These are phyloP conservation scores for Conoideocrella luteorostrata DNA, from an alignment of 2,329 filamentous ascomycete genomes.

Conservation along the genomic window DNA sequence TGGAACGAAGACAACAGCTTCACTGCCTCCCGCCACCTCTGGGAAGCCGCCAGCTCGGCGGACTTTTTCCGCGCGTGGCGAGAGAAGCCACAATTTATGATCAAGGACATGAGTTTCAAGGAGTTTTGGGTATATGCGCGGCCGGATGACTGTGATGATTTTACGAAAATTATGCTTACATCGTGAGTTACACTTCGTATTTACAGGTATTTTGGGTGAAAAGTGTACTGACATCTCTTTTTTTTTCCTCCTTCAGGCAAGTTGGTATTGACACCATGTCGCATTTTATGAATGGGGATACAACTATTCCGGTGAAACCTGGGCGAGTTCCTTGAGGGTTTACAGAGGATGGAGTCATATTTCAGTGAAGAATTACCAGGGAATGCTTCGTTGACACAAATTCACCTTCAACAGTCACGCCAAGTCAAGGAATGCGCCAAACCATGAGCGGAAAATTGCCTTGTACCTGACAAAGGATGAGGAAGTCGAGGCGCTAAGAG, in stretches of 20 bases:
- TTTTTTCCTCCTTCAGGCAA: constrained; percentile 19
- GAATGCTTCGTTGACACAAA: too few relatives aligned
- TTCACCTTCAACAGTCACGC: too few relatives aligned
- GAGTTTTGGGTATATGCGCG: constrained; percentile 30
- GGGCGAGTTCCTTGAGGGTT: neutral
- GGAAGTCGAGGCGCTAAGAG: too few relatives aligned
- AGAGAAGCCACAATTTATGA: constrained; percentile 31
- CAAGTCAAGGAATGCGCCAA: neutral
- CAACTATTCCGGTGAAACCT: constrained; percentile 12
- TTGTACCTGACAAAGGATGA: too few relatives aligned
- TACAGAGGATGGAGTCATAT: too few relatives aligned
- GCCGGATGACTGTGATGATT: constrained; percentile 33
- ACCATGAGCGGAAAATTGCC: too few relatives aligned
- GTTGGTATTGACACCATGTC: constrained; percentile 28
- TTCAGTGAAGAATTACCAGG: too few relatives aligned
- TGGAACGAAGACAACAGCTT: constrained; percentile 16
- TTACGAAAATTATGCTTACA: constrained; percentile 31
- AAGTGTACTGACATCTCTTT: too few relatives aligned
- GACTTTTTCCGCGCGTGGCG: constrained; percentile 39
- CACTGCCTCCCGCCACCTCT: constrained; percentile 36
- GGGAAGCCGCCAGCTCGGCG: constrained; percentile 33
- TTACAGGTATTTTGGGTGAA: too few relatives aligned
- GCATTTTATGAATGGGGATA: constrained; percentile 28
- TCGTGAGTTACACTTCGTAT: constrained; percentile 22
- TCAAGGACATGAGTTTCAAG: constrained; percentile 28